Evolutionary conservation across 1,284 basidiomycete genomes (phyloP), one percentile per base, ranked within the genome.

Genomic region (Cystobasidium pallidum): DNA sequence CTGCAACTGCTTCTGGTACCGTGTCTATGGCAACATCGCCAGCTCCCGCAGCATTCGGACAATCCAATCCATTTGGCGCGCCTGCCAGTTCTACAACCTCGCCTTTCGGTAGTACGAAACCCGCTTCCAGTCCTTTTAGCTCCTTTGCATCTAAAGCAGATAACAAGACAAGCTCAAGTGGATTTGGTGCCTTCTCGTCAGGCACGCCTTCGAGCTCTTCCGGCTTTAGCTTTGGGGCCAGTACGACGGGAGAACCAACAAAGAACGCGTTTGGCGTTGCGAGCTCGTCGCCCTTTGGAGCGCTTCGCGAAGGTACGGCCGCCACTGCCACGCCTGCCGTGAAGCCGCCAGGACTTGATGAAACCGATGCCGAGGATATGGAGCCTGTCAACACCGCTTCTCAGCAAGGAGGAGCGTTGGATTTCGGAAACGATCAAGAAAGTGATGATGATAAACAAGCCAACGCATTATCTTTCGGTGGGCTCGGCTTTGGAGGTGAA

Each of bases 361-460:
- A 70, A 45, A 39, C 43, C 11, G 67, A 70, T 51, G 67, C 58
- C 21, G 67, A 70, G 19, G 24, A 45, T 7, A 39, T 70, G 39
- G 67, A 70, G 45, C 67, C 67, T 26, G 58, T 62, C 30, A 34
- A 32, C 10, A 59, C 57, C 15, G 41, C 67, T 8, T 34, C 58
- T 24, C 67, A 70, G 57, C 39, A 51, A 36, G 67, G 67, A 3
- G 67, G 67, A 7, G 67, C 67, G 34, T 47, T 70, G 11, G 67
- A 70, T 26, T 70, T 70, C n/a, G 58, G 57, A 4, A 13, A 54
- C 24, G 55, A 47, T 26, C 28, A 34, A 17, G 28, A 8, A 24
- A 65, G 45, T 45, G 49, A 49, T 15, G 49, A 52, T 28, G 45
- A 19, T 8, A 21, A 49, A 34, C 30, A 34, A 17, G 30, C 17